Conservation (phyloP, 805 yeast species). For the Candida ortonii region DNA sequence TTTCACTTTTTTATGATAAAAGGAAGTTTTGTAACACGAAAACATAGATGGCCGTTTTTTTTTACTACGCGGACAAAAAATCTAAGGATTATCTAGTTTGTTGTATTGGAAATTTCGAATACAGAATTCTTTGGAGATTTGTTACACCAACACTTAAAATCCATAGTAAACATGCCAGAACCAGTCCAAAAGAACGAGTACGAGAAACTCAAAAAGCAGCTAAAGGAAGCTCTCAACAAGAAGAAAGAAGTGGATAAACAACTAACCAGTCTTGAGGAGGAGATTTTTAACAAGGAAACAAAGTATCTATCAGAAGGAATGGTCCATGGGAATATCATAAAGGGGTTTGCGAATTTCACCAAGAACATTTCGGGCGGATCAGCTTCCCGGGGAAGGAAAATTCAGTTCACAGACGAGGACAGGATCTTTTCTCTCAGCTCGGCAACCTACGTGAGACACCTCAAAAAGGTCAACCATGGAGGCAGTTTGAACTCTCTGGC, state of each 20-base stretch:
- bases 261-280: conserved; percentile 66
- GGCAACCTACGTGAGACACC: conserved; percentile 61
- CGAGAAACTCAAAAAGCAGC: conserved; percentile 60
- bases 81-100: too few relatives aligned
- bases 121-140: too few relatives aligned
- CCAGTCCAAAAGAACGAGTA: conserved; percentile 43
- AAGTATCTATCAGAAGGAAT: conserved; percentile 70
- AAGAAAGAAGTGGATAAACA: conserved; percentile 66
- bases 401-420: conserved; percentile 66
- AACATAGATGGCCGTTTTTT: too few relatives aligned
- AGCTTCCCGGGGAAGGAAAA: conserved; percentile 42
- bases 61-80: too few relatives aligned
- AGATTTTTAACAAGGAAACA: conserved; percentile 73
- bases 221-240: conserved; percentile 58
- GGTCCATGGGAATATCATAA: conserved; percentile 75
- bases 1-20: too few relatives aligned
- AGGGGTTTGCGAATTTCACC: conserved; percentile 82
- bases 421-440: conserved; percentile 78
- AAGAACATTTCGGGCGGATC: conserved; percentile 37
- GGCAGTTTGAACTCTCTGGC: conserved; percentile 15
- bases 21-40: too few relatives aligned
- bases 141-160: too few relatives aligned
- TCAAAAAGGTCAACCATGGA: conserved; percentile 45
- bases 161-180: conserved; percentile 12
- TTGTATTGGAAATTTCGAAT: too few relatives aligned